Evolutionary conservation across 495 filamentous ascomycete genomes (phyloP).

Genomic region (Durotheca rogersii): DNA sequence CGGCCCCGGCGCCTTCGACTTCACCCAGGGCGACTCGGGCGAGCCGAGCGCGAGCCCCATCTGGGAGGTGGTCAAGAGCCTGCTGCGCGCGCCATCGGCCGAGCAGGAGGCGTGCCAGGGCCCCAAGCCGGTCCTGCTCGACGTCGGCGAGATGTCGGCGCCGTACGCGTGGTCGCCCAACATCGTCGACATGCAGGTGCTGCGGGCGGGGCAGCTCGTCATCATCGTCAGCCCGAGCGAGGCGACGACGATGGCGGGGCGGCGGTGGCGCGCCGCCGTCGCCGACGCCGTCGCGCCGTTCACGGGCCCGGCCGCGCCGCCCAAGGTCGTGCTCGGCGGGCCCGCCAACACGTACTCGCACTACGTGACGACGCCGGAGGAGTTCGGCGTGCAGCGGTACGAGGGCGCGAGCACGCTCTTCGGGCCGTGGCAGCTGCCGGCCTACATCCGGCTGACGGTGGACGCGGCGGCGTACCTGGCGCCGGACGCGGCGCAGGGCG

Average conservation of each 20-base stretch:
- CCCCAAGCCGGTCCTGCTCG: slow-evolving; percentile 85
- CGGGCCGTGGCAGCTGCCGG: slow-evolving; percentile 77
- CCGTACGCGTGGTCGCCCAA: slow-evolving; percentile 92
- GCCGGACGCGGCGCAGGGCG: slow-evolving; percentile 45
- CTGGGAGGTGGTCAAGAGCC: slow-evolving; percentile 74
- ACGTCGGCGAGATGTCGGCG: slow-evolving; percentile 72
- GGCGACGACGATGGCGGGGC: slow-evolving; percentile 91
- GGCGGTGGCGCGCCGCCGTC: slow-evolving; percentile 82
- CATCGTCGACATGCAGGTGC: slow-evolving; percentile 84
- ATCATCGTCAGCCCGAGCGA: slow-evolving; percentile 86
- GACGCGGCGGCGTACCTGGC: slow-evolving; percentile 69
- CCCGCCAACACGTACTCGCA: slow-evolving; percentile 94
- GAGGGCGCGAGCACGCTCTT: slow-evolving; percentile 95
- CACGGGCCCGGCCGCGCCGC: too few species aligned
- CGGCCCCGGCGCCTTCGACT: slow-evolving; percentile 89
- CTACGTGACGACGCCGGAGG: slow-evolving; percentile 86
- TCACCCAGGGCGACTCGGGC: slow-evolving; percentile 79
- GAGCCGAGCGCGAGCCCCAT: slow-evolving; percentile 68
- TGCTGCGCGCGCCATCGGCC: slow-evolving; percentile 68
- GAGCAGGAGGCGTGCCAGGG: slow-evolving; percentile 75
- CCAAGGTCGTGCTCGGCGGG: slow-evolving; percentile 71
- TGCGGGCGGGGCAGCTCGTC: slow-evolving; percentile 88
- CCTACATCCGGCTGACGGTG: slow-evolving; percentile 81
- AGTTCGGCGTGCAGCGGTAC: slow-evolving; percentile 88
- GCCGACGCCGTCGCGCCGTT: too few species aligned